Percentiles rank a stretch among this genome's conserved stretches.
phyloP scores from a whole-genome alignment of 2,329 filamentous ascomycete genomes.

The Clathrospora elynae region DNA sequence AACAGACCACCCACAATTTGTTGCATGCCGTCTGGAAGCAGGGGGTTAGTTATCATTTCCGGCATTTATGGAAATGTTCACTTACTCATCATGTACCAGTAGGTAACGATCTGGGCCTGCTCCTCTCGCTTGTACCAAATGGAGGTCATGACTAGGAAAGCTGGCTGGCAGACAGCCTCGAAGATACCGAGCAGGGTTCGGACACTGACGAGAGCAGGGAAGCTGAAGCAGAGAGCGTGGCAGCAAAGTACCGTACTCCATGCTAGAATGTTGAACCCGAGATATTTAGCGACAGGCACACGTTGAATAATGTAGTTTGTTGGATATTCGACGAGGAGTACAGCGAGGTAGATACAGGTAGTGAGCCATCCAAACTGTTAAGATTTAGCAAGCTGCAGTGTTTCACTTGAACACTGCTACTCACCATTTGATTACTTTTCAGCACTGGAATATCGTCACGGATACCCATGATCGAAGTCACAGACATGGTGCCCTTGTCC shows the following conservation, averaged over 20 bases:
- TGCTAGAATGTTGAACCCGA: conserved; percentile 65
- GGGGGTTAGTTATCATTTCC: neutral
- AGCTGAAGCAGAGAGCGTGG: conserved; percentile 66
- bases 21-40: conserved; percentile 61
- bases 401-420: conserved; percentile 7
- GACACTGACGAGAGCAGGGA: conserved; percentile 63
- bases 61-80: neutral
- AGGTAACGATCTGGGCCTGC: conserved; percentile 68
- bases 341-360: conserved; percentile 74
- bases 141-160: conserved; percentile 68
- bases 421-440: conserved; percentile 34
- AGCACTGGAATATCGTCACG: conserved; percentile 47
- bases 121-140: conserved; percentile 76
- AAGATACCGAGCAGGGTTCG: conserved; percentile 72
- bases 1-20: conserved; percentile 74
- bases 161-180: conserved; percentile 71
- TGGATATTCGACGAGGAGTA: conserved; percentile 73
- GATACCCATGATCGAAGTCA: conserved; percentile 67
- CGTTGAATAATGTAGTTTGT: conserved; percentile 69
- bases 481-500: conserved; percentile 70
- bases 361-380: conserved; percentile 71
- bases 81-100: conserved; percentile 73
- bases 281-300: conserved; percentile 70
- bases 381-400: conserved; percentile 8
- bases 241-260: conserved; percentile 67